Percentiles rank a stretch among this genome's conserved stretches.
phyloP scores from a whole-genome alignment of 257 asterid genomes.

The Ophiorrhiza pumila region DNA sequence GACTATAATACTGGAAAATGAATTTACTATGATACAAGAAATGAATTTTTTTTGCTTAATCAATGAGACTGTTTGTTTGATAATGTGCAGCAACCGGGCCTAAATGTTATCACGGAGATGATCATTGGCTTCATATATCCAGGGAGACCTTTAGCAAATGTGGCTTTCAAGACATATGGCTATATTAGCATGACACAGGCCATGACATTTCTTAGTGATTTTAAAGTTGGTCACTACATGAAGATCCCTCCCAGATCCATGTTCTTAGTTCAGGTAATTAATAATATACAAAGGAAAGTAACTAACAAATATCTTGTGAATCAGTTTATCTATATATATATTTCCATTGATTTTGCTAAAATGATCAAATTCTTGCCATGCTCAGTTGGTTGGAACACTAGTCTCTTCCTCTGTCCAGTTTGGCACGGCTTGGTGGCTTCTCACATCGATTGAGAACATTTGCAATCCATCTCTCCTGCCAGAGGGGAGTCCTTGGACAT shows the following conservation, averaged over 20 bases:
- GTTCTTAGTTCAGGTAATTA: slow-evolving; percentile 60
- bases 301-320: neutral
- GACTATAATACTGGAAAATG: neutral
- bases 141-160: slow-evolving; percentile 72
- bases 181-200: slow-evolving; percentile 75
- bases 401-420: slow-evolving; percentile 46
- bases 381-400: slow-evolving; percentile 57
- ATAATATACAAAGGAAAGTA: too few relatives aligned
- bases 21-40: too few relatives aligned
- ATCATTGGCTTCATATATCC: slow-evolving; percentile 63
- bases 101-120: slow-evolving; percentile 68
- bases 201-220: slow-evolving; percentile 50
- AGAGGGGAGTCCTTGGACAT: slow-evolving; percentile 73
- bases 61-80: too few relatives aligned
- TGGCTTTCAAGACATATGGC: slow-evolving; percentile 72
- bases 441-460: slow-evolving; percentile 40
- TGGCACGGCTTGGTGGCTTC: slow-evolving; percentile 77
- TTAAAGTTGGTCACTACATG: slow-evolving; percentile 80
- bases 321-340: too few relatives aligned
- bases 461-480: slow-evolving; percentile 45
- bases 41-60: neutral
- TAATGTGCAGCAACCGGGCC: slow-evolving; percentile 50
- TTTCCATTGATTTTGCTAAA: too few relatives aligned
- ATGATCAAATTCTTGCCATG: neutral
- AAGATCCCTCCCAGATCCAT: slow-evolving; percentile 80